Percentiles rank a stretch among this genome's conserved stretches.
These are phyloP conservation scores for Phragmites australis DNA, from an alignment of 176 grass and related monocot species.

Conservation along the genomic window DNA sequence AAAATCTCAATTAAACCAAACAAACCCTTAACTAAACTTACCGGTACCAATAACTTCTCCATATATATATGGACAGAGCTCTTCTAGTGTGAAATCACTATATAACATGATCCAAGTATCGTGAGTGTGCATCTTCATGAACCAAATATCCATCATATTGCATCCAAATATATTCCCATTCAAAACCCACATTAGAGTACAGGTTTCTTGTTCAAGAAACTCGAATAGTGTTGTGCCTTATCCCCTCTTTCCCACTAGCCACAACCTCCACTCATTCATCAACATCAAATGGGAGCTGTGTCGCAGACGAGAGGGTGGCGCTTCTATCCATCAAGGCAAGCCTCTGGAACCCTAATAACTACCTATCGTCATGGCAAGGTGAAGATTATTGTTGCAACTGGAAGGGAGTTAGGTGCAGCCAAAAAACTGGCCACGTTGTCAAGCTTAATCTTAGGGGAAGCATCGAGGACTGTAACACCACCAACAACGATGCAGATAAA, in stretches of 20 bases:
- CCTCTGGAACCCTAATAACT: slow-evolving; percentile 5
- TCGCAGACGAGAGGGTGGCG: slow-evolving; percentile 2
- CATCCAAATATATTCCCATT: not conserved
- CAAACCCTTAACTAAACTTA: not conserved
- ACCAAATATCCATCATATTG: not conserved
- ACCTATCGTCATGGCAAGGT: slow-evolving; percentile 42
- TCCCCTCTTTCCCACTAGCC: not conserved
- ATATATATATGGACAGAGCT: not conserved
- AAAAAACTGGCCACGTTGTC: slow-evolving; percentile 36
- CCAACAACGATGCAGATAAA: not conserved
- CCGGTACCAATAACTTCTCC: not conserved
- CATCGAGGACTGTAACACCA: not conserved
- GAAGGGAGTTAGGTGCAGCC: slow-evolving; percentile 42
- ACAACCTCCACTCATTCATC: not conserved
- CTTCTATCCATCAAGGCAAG: slow-evolving; percentile 43
- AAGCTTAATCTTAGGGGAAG: slow-evolving; percentile 38
- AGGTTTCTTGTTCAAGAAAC: slow-evolving; percentile 3
- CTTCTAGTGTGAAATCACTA: not conserved
- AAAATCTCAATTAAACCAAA: not conserved
- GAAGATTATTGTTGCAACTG: slow-evolving; percentile 46
- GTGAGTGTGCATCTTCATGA: not conserved
- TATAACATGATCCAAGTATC: slow-evolving; percentile 10
- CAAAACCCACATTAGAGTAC: not conserved
- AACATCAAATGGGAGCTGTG: not conserved
- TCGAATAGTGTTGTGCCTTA: not conserved